phyloP scores from a whole-genome alignment of 1,284 basidiomycete genomes.

The Chiua sp. region DNA sequence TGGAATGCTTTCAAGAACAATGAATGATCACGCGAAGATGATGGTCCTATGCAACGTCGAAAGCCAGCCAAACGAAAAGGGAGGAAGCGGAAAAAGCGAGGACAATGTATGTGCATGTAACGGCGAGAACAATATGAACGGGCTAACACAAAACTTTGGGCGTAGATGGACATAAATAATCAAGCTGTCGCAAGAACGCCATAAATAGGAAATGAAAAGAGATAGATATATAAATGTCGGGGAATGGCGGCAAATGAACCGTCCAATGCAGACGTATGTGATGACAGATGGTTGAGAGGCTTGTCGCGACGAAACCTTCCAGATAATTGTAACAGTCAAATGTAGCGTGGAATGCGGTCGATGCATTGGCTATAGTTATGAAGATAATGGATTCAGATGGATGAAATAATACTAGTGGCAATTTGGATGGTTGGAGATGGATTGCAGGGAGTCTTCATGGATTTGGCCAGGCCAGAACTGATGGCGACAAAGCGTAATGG shows the following conservation, averaged over 20 bases:
- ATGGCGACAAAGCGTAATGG: conserved; percentile 18
- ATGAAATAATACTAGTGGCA: conserved; percentile 22
- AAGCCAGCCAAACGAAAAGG: conserved; percentile 7
- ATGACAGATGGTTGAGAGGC: conserved; percentile 28
- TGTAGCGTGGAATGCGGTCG: conserved; percentile 34
- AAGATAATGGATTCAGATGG: conserved; percentile 25
- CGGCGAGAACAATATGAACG: conserved; percentile 4
- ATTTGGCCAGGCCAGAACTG: conserved; percentile 13
- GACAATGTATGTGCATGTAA: conserved; percentile 14
- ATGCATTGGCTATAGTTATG: conserved; percentile 24
- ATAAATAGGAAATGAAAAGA: conserved; percentile 30
- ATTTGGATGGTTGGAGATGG: conserved; percentile 18
- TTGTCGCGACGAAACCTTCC: conserved; percentile 16
- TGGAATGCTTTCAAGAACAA: conserved; percentile 20
- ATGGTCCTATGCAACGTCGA: conserved; percentile 24
- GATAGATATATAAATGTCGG: conserved; percentile 20
- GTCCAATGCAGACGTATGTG: conserved; percentile 37
- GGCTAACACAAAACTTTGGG: conserved; percentile 16
- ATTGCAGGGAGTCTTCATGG: conserved; percentile 10
- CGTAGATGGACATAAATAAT: conserved; percentile 41
- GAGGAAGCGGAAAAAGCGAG: not conserved
- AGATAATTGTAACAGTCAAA: conserved; percentile 35
- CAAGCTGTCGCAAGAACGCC: conserved; percentile 33
- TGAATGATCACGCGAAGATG: conserved; percentile 9
- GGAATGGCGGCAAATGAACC: conserved; percentile 29